Conservation (phyloP, 441 rosid genomes). For the Metrosideros polymorpha region DNA sequence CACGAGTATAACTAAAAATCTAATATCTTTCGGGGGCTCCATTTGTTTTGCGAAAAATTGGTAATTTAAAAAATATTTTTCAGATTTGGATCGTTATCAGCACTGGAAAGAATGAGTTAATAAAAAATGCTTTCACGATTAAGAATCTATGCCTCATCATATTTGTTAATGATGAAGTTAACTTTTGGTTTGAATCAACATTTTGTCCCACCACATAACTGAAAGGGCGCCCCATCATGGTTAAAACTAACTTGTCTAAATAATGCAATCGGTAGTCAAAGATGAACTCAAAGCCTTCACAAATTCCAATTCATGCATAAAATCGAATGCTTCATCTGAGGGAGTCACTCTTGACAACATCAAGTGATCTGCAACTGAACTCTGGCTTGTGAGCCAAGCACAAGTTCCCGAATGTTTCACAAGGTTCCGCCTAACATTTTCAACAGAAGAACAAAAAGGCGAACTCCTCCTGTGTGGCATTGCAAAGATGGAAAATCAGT, state of each 20-base stretch:
- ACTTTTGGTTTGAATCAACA: not conserved
- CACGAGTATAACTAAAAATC: too few relatives aligned
- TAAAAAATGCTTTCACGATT: too few relatives aligned
- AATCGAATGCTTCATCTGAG: not conserved
- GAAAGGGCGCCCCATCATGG: not conserved
- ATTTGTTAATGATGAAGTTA: too few relatives aligned
- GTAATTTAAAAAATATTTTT: too few relatives aligned
- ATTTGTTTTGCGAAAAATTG: too few relatives aligned
- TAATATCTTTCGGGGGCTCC: too few relatives aligned
- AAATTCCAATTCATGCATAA: not conserved
- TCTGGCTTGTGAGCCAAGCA: slow-evolving; percentile 67
- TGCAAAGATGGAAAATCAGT: not conserved
- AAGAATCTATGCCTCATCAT: not conserved
- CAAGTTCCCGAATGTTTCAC: slow-evolving; percentile 71
- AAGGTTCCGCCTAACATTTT: slow-evolving; percentile 66
- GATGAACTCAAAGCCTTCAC: not conserved
- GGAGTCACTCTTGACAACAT: not conserved
- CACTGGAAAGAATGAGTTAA: too few relatives aligned
- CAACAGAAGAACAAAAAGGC: not conserved
- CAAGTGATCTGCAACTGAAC: slow-evolving; percentile 33
- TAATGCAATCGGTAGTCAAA: not conserved
- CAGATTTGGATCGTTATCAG: not conserved
- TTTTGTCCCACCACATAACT: not conserved
- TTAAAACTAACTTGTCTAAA: not conserved
- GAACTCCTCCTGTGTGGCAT: not conserved